These are phyloP conservation scores for Cucurbita maxima DNA, from an alignment of 306 rosid species.

Conservation along the genomic window DNA sequence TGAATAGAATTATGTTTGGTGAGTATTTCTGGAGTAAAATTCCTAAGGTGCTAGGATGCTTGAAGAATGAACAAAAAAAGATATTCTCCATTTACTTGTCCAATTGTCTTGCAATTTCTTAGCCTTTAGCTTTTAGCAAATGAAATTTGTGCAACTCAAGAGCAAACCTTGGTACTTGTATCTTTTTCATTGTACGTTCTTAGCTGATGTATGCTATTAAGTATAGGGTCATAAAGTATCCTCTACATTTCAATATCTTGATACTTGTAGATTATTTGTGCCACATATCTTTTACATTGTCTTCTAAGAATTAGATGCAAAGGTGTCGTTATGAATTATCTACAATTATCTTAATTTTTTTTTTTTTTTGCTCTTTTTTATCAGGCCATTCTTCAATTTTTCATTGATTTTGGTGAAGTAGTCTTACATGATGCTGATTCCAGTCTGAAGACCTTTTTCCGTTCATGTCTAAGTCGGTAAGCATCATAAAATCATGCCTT, in stretches of 20 bases:
- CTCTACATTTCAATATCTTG: background rate
- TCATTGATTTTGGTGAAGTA: constrained; percentile 72
- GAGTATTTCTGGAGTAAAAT: no score
- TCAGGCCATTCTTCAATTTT: constrained; percentile 89
- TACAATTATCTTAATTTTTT: background rate
- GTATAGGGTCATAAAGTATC: background rate
- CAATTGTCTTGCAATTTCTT: no score
- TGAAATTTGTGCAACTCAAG: background rate
- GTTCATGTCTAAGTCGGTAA: constrained; percentile 91
- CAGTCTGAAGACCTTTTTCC: constrained; percentile 65
- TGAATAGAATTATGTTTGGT: no score
- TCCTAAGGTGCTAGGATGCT: no score
- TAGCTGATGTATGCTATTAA: background rate
- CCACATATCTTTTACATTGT: background rate
- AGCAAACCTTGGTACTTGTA: background rate
- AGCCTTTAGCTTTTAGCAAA: background rate
- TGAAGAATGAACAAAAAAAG: no score
- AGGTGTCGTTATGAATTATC: background rate
- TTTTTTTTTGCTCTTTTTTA: constrained; percentile 4
- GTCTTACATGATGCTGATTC: constrained; percentile 97
- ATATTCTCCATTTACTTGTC: no score
- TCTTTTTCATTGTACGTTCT: background rate
- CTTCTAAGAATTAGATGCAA: background rate
- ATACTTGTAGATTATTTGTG: background rate
- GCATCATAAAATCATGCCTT: background rate